phyloP scores from a whole-genome alignment of 306 rosid genomes.

The Lagenaria siceraria region DNA sequence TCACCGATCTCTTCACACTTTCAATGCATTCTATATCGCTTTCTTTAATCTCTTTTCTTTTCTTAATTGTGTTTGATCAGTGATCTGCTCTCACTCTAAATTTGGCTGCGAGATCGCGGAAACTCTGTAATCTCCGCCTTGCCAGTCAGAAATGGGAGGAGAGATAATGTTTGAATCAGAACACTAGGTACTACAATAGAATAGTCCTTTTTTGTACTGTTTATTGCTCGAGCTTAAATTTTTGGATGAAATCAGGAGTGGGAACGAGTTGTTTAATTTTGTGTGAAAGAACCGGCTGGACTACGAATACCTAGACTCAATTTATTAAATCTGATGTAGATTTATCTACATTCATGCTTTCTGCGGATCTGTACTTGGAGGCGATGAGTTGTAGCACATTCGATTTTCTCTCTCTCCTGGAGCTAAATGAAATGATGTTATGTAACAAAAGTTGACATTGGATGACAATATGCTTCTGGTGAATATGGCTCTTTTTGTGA shows the following conservation, averaged over 20 bases:
- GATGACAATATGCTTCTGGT: neutral
- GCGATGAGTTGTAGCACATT: neutral
- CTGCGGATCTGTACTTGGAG: neutral
- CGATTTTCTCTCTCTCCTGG: neutral
- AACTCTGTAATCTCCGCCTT: neutral
- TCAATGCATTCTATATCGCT: neutral
- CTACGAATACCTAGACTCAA: neutral
- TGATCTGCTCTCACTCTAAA: neutral
- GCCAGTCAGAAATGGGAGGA: neutral
- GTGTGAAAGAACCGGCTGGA: neutral
- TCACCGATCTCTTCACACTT: neutral
- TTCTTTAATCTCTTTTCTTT: neutral
- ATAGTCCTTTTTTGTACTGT: neutral
- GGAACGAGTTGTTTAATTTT: neutral
- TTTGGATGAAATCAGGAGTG: neutral
- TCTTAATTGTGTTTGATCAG: neutral
- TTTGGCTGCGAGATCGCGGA: neutral
- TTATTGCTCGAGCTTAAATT: neutral
- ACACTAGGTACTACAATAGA: neutral
- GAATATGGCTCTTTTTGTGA: neutral
- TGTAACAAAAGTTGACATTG: no score
- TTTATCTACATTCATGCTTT: neutral
- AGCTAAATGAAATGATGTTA: neutral
- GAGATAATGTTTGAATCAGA: neutral
- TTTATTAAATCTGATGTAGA: neutral